Percentiles rank a stretch among this genome's conserved stretches.
Conservation (phyloP, 352 stramenopile genomes). For the Saprolegnia parasitica region DNA sequence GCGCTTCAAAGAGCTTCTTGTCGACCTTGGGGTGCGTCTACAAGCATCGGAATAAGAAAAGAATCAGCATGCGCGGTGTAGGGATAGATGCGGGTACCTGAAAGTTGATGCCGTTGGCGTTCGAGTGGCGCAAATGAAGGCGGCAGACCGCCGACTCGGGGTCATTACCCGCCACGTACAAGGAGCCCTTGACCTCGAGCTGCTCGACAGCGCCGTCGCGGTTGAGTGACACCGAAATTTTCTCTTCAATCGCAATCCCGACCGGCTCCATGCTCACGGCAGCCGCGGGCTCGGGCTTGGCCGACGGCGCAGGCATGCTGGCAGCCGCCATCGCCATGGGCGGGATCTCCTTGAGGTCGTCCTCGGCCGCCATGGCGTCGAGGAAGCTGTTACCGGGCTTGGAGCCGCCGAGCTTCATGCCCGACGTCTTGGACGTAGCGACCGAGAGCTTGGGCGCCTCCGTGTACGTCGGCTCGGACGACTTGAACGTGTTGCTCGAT, state of each 20-base stretch:
- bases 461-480: conserved; percentile 52
- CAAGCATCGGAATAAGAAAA: conserved; percentile 10
- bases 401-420: conserved; percentile 53
- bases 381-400: conserved; percentile 75
- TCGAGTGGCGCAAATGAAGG: conserved; percentile 64
- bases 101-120: conserved; percentile 68
- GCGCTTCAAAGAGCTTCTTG: conserved; percentile 81
- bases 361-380: conserved; percentile 80
- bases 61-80: background rate
- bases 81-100: conserved; percentile 34
- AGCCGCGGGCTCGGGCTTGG: conserved; percentile 53
- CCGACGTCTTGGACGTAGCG: conserved; percentile 46
- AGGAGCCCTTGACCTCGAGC: conserved; percentile 80
- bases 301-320: conserved; percentile 54
- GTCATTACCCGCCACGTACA: conserved; percentile 83
- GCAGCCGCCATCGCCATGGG: conserved; percentile 40
- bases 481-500: conserved; percentile 24
- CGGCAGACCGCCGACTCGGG: conserved; percentile 58
- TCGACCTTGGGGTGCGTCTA: conserved; percentile 83
- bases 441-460: conserved; percentile 40
- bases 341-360: conserved; percentile 81
- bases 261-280: conserved; percentile 78
- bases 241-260: conserved; percentile 78
- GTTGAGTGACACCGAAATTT: conserved; percentile 79
- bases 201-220: conserved; percentile 79